Conservation (phyloP, 306 rosid species). For the Pachyrhizus erosus region DNA sequence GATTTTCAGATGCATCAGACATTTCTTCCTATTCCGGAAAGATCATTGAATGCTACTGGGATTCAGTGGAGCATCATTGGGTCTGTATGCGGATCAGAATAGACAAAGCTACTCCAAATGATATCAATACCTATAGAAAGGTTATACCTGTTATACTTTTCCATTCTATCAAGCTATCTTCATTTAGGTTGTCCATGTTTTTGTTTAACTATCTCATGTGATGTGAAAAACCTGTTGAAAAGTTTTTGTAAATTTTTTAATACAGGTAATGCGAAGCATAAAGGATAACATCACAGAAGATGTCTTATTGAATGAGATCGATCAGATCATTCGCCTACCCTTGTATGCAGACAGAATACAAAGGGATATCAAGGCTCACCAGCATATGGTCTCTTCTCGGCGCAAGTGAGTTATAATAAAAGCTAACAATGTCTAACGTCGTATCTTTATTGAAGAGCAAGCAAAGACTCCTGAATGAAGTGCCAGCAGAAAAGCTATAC, state of each 20-base stretch:
- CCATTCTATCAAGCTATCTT: not conserved
- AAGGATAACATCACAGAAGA: constrained; percentile 90
- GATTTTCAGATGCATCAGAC: constrained; percentile 69
- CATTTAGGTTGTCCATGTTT: not conserved
- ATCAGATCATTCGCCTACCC: constrained; percentile 81
- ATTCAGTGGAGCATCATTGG: constrained; percentile 64
- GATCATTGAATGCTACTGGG: constrained; percentile 88
- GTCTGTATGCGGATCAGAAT: constrained; percentile 71
- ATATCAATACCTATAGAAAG: constrained; percentile 82
- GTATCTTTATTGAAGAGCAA: constrained; percentile 23
- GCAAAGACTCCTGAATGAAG: constrained; percentile 16
- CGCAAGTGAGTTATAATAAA: constrained; percentile 58
- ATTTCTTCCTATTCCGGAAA: constrained; percentile 70
- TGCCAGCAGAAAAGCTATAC: constrained; percentile 5
- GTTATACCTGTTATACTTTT: constrained; percentile 41
- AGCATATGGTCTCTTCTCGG: constrained; percentile 68
- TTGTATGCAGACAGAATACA: constrained; percentile 94
- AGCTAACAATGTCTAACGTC: constrained; percentile 2
- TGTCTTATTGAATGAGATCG: constrained; percentile 78
- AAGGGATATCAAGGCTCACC: constrained; percentile 87
- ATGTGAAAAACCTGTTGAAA: not conserved
- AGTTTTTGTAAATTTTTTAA: not conserved
- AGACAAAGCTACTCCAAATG: constrained; percentile 91
- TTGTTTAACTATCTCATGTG: constrained; percentile 29
- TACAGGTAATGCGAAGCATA: constrained; percentile 95